phyloP scores from a whole-genome alignment of 1,139 yeast genomes.

The Wickerhamomyces sp. region DNA sequence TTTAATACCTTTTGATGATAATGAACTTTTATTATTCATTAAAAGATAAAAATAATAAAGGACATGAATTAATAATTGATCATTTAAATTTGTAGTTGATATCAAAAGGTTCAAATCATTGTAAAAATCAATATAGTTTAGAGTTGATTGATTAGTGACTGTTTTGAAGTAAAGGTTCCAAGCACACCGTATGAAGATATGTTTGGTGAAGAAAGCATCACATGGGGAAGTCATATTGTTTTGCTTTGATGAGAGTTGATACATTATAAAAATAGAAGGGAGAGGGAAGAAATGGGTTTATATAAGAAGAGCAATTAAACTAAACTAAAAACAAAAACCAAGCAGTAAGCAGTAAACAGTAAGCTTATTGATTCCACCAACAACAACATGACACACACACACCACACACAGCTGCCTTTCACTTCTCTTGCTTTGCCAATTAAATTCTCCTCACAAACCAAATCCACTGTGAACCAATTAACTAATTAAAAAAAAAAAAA shows the following conservation, averaged over 20 bases:
- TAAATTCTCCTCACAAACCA: too few relatives aligned
- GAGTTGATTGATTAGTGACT: not conserved
- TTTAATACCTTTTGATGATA: not conserved
- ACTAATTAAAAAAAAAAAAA: too few relatives aligned
- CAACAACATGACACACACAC: too few relatives aligned
- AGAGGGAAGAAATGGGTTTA: too few relatives aligned
- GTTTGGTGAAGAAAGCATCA: constrained; percentile 9
- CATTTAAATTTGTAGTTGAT: constrained; percentile 15
- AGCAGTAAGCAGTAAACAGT: too few relatives aligned
- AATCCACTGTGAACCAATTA: too few relatives aligned
- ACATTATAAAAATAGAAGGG: not conserved
- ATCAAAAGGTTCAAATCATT: constrained; percentile 11
- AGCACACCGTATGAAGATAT: constrained; percentile 15
- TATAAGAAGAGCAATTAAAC: too few relatives aligned
- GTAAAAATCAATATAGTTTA: not conserved
- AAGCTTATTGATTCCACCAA: too few relatives aligned
- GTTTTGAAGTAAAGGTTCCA: constrained; percentile 9
- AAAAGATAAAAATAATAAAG: constrained; percentile 16
- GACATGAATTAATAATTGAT: constrained; percentile 12
- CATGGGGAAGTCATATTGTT: not conserved
- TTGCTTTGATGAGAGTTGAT: not conserved
- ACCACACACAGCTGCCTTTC: too few relatives aligned
- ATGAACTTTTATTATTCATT: constrained; percentile 7
- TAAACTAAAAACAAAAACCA: too few relatives aligned
- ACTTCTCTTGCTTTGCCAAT: too few relatives aligned